phyloP scores from a whole-genome alignment of 257 asterid species.

The Galeopsis tetrahit region DNA sequence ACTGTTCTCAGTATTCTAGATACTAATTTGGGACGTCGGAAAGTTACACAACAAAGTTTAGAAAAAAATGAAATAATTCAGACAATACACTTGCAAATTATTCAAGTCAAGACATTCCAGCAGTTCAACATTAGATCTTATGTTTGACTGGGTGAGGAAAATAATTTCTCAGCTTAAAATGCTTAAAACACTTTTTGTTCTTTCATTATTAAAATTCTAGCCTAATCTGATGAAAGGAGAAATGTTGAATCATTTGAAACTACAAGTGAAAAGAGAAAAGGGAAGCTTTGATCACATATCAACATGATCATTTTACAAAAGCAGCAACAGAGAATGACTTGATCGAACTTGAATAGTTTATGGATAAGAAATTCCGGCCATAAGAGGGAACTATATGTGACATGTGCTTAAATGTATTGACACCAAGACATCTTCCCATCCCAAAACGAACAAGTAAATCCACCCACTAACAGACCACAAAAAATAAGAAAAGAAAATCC shows the following conservation, averaged over 20 bases:
- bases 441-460: not conserved
- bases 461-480: not conserved
- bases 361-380: not conserved
- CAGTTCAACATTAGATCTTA: not conserved
- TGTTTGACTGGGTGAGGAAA: not conserved
- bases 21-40: constrained; percentile 1
- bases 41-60: not conserved
- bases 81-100: not conserved
- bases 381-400: not conserved
- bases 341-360: not conserved
- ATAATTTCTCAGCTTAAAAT: constrained; percentile 7
- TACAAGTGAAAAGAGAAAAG: not conserved
- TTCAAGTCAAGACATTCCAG: constrained; percentile 8
- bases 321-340: constrained; percentile 1
- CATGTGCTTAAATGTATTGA: not conserved
- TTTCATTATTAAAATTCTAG: not conserved
- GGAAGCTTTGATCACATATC: not conserved
- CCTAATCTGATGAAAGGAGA: not conserved
- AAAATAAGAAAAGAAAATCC: not conserved
- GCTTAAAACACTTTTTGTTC: not conserved
- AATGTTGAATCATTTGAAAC: not conserved
- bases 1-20: constrained; percentile 8
- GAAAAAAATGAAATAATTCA: not conserved
- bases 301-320: constrained; percentile 14
- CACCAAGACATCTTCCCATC: not conserved